These are phyloP conservation scores for Penicillium dipodomyicola DNA, from an alignment of 495 filamentous ascomycete genomes.

Conservation along the genomic window DNA sequence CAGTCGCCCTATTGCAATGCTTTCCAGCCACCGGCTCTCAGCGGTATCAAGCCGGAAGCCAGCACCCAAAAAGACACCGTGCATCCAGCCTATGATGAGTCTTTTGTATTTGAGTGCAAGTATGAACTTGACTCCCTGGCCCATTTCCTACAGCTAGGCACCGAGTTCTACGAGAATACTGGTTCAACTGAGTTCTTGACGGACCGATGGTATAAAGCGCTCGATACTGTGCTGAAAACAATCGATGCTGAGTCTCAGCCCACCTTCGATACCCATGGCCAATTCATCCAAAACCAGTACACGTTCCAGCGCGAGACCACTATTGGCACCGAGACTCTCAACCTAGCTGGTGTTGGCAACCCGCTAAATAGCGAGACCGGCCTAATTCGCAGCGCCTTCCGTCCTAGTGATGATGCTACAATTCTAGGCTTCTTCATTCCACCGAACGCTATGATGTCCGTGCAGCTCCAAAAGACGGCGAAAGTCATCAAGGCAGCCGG, in stretches of 20 bases:
- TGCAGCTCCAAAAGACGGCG: constrained; percentile 79
- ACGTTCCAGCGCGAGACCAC: constrained; percentile 79
- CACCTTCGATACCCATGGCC: constrained; percentile 68
- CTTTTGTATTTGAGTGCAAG: constrained; percentile 94
- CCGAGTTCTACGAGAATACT: constrained; percentile 81
- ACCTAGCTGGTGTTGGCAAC: constrained; percentile 79
- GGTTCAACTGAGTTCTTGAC: constrained; percentile 74
- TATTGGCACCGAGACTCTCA: constrained; percentile 87
- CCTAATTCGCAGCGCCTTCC: constrained; percentile 86
- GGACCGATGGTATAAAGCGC: constrained; percentile 72
- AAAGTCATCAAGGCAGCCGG: constrained; percentile 60
- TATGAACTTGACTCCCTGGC: constrained; percentile 97
- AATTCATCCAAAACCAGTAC: constrained; percentile 71
- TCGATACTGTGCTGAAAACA: constrained; percentile 69
- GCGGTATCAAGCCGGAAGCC: constrained; percentile 61
- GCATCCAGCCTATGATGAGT: constrained; percentile 80
- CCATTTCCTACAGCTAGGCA: constrained; percentile 81
- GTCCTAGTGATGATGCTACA: constrained; percentile 96
- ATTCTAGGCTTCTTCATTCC: constrained; percentile 95
- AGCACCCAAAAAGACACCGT: constrained; percentile 82
- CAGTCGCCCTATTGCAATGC: constrained; percentile 96
- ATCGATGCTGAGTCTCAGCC: constrained; percentile 74
- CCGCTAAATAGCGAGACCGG: constrained; percentile 82
- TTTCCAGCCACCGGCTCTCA: constrained; percentile 89
- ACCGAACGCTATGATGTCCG: constrained; percentile 92